phyloP scores from a whole-genome alignment of 2,329 filamentous ascomycete species.

The Graphiopsis chlorocephala region DNA sequence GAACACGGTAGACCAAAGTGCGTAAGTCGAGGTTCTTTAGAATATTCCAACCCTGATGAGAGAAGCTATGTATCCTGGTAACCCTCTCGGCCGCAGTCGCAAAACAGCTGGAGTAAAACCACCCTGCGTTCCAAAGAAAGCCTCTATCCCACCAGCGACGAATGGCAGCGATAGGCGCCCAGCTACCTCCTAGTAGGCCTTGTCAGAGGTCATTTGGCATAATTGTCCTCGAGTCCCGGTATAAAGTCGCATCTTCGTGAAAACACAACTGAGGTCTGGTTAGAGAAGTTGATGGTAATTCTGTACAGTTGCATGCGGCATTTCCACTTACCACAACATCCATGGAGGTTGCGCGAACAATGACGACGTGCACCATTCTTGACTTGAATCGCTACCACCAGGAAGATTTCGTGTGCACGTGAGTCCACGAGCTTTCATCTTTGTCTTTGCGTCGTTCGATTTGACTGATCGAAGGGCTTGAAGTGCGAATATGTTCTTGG shows the following conservation, averaged over 20 bases:
- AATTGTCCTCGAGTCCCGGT: conserved; percentile 50
- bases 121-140: conserved; percentile 51
- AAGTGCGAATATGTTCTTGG: no score
- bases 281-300: no score
- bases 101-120: conserved; percentile 64
- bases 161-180: conserved; percentile 4
- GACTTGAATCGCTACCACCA: no score
- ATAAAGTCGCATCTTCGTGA: conserved; percentile 61
- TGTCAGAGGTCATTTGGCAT: conserved; percentile 54
- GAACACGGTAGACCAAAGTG: conserved; percentile 51
- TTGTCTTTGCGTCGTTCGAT: no score
- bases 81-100: conserved; percentile 54
- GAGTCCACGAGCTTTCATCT: no score
- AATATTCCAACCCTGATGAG: conserved; percentile 54
- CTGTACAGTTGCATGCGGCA: no score
- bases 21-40: conserved; percentile 57
- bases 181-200: conserved; percentile 43
- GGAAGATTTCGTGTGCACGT: no score
- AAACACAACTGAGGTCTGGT: no score
- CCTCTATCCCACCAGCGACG: conserved; percentile 35
- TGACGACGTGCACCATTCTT: no score
- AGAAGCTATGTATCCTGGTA: conserved; percentile 57
- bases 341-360: no score
- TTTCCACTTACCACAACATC: no score
- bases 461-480: no score